Conservation (phyloP, 164 flowering plant species). For the Piper longum region DNA sequence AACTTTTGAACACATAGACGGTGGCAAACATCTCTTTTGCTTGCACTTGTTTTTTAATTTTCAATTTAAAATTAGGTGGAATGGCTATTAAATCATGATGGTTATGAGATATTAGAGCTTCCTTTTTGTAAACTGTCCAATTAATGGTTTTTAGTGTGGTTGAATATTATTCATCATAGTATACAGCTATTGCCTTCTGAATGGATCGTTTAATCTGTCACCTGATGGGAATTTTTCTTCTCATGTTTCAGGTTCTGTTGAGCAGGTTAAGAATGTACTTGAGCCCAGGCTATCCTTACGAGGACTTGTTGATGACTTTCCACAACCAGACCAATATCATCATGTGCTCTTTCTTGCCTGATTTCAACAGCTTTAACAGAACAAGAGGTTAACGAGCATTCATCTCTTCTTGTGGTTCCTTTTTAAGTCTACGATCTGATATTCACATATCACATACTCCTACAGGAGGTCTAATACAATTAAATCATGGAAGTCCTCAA, state of each 20-base stretch:
- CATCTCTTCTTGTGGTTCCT: not conserved
- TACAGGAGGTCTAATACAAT: conserved; percentile 84
- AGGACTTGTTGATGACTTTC: conserved; percentile 71
- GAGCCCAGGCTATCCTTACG: conserved; percentile 97
- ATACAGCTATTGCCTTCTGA: not conserved
- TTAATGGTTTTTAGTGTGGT: not conserved
- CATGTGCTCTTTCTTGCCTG: conserved; percentile 89
- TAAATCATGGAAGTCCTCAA: conserved; percentile 91
- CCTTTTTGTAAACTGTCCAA: not conserved
- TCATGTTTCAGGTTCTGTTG: conserved; percentile 50
- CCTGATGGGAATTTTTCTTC: not conserved
- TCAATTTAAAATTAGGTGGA: not conserved
- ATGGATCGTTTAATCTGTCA: not conserved
- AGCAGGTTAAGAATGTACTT: conserved; percentile 82
- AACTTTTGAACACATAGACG: no score
- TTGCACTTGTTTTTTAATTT: not conserved
- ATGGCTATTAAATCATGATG: not conserved
- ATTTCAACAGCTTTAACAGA: conserved; percentile 63
- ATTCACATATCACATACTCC: not conserved
- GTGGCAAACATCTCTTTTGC: not conserved
- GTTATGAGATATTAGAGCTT: not conserved
- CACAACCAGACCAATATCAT: conserved; percentile 86
- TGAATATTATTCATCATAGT: not conserved
- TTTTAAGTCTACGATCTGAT: not conserved
- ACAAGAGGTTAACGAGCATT: conserved; percentile 48